Conservation (phyloP, 371 early-diverging fungal genomes). For the Rhizomucor miehei region DNA sequence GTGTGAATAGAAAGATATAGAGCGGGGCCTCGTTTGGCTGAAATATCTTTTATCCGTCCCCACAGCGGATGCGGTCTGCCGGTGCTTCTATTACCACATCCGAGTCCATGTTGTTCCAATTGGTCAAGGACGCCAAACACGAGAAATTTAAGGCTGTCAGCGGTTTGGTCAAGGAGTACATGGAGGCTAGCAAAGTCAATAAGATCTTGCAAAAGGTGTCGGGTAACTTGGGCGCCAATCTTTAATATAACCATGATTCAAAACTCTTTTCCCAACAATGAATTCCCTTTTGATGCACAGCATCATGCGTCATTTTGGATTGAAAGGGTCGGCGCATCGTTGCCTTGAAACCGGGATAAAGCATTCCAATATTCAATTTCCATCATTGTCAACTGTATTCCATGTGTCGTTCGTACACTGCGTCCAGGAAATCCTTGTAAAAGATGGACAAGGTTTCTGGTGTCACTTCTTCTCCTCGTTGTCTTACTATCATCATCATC, state of each 20-base stretch:
- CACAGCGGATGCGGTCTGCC: slow-evolving; percentile 71
- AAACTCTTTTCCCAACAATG: slow-evolving; percentile 53
- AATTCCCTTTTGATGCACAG: neutral
- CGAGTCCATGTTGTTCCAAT: slow-evolving; percentile 90
- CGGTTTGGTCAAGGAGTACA: slow-evolving; percentile 79
- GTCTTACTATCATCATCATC: too few species aligned
- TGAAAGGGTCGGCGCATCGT: slow-evolving; percentile 32
- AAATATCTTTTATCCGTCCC: too few species aligned
- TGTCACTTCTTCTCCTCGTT: slow-evolving; percentile 50
- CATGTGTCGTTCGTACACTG: slow-evolving; percentile 69
- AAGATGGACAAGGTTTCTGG: slow-evolving; percentile 73
- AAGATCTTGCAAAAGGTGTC: slow-evolving; percentile 51
- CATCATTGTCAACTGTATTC: slow-evolving; percentile 76
- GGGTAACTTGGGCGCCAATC: slow-evolving; percentile 16
- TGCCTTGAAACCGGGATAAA: slow-evolving; percentile 68
- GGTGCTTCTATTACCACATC: slow-evolving; percentile 85
- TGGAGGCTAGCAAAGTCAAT: slow-evolving; percentile 59
- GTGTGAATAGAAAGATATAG: slow-evolving; percentile 13
- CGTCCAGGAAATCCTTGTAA: slow-evolving; percentile 75
- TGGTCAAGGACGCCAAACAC: slow-evolving; percentile 78
- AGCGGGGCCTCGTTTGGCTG: neutral
- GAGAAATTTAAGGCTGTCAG: slow-evolving; percentile 79
- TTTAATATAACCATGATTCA: slow-evolving; percentile 35
- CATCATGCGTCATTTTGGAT: neutral
- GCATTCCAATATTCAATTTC: slow-evolving; percentile 64